Conservation (phyloP, 1,284 basidiomycete species). For the Cystobasidium slooffiae region DNA sequence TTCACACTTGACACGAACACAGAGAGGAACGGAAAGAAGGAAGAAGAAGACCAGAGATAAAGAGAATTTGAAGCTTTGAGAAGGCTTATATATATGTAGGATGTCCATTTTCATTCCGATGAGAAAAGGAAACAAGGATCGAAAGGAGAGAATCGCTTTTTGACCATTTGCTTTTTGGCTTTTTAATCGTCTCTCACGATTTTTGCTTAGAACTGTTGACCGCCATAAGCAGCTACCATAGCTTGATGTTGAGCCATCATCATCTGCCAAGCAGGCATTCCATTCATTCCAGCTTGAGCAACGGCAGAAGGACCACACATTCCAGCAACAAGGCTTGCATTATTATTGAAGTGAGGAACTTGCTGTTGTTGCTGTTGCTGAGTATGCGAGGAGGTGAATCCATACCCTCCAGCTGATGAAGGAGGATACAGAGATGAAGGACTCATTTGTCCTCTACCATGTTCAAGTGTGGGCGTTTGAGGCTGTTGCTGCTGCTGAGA, state of each 20-base stretch:
- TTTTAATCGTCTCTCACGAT: too few species aligned
- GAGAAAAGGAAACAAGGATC: too few species aligned
- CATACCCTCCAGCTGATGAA: neutral
- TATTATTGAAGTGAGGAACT: neutral
- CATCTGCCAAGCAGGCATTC: slow-evolving; percentile 42
- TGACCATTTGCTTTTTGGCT: too few species aligned
- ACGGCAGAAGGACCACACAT: slow-evolving; percentile 19
- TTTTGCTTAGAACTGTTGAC: slow-evolving; percentile 6
- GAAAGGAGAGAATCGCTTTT: too few species aligned
- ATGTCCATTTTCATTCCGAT: too few species aligned
- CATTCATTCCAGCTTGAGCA: slow-evolving; percentile 18
- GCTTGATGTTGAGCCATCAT: slow-evolving; percentile 44
- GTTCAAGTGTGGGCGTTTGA: neutral
- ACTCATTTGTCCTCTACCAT: slow-evolving; percentile 15
- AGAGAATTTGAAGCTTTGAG: too few species aligned
- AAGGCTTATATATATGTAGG: too few species aligned
- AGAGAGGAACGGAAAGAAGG: too few species aligned
- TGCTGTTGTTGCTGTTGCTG: slow-evolving; percentile 19
- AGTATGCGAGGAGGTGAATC: neutral
- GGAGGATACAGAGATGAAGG: neutral
- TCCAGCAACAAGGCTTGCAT: slow-evolving; percentile 12
- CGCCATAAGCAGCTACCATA: slow-evolving; percentile 34
- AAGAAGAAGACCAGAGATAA: too few species aligned
- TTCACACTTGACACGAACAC: too few species aligned
- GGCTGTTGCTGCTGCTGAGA: slow-evolving; percentile 13